A percentile compares a stretch with the other conserved stretches of the same genome.
Evolutionary conservation across 2,329 filamentous ascomycete species (phyloP).

Genomic region (Ilyonectria robusta): DNA sequence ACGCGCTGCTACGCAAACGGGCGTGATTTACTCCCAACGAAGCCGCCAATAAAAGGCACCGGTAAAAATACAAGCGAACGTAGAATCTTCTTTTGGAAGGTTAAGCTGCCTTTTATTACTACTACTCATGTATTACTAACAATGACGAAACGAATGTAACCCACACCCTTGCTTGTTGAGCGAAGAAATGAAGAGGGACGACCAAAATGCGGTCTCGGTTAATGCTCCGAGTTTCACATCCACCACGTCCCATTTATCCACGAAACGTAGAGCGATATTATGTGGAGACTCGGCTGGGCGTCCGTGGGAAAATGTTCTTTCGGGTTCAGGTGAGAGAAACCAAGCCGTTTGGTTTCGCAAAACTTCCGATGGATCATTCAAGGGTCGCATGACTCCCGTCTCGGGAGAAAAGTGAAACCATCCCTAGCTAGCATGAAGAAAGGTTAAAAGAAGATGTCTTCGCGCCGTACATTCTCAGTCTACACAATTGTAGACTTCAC

Average conservation of each 20-base stretch:
- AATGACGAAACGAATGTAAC: neutral
- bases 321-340: neutral
- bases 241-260: neutral
- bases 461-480: neutral
- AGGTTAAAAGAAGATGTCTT: neutral
- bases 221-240: neutral
- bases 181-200: slow-evolving; percentile 1
- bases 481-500: neutral
- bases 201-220: neutral
- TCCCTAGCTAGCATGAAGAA: neutral
- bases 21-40: too few species aligned
- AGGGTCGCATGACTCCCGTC: slow-evolving; percentile 2
- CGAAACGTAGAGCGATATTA: neutral
- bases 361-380: neutral
- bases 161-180: neutral
- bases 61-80: neutral
- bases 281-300: neutral
- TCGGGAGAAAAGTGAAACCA: neutral
- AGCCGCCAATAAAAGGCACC: neutral
- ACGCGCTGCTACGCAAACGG: too few species aligned
- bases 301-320: too few species aligned
- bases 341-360: neutral
- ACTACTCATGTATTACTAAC: neutral
- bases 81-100: neutral
- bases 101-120: neutral